Base-by-base conservation (phyloP, 129 eudicot genomes). In the Flaveria linearis region DNA sequence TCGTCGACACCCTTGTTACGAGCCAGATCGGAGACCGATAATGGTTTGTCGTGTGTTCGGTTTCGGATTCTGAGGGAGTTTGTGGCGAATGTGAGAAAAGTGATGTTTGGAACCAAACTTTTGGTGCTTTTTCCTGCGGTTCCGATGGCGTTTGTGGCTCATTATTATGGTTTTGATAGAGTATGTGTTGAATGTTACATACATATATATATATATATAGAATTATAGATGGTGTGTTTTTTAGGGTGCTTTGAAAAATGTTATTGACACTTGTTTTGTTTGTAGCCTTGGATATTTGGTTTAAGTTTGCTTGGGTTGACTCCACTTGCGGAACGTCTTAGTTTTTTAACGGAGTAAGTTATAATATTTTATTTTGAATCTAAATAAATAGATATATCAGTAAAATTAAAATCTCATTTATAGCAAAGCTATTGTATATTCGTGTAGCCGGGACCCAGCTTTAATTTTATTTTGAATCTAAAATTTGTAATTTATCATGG, bases 311-410 rank as follows among this genome's bases (percentile, higher is more conserved):
- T 93, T 25, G 98, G 93, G 49, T 88, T 90, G 55, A 79, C 89
- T 16, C 98, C 97, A 36, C 91, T 93, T 63, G 98, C 97, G 1
- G 98, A 93, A 79, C 88, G 97, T 20, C 65, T 93, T 51, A 93
- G 97, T 83, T 93, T 93, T 67, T 64, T 93, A 36, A 93, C 98
- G 2, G 96, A 90, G 98, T 90, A 82, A 88, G 96, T 82, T 62
- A 1, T 36, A 36, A 36, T 1, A 36, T 36, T 4, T 36, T 36
- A 36, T 36, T 36, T 0, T 36, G 0, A 36, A 36, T 5, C 7
- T 36, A 36, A 36, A 36, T 1, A 36, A 3, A 30, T 0, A 30
- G 0, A 30, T 3, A 0, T 30, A 28, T 30, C 36, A 0, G 22
- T 20, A 20, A 20, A 20, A 3, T 0, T 0, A 33, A 4, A 33